Percentiles rank a stretch among this genome's conserved stretches.
phyloP scores from a whole-genome alignment of 2,329 filamentous ascomycete species.

The Aspergillus spinulosporus region DNA sequence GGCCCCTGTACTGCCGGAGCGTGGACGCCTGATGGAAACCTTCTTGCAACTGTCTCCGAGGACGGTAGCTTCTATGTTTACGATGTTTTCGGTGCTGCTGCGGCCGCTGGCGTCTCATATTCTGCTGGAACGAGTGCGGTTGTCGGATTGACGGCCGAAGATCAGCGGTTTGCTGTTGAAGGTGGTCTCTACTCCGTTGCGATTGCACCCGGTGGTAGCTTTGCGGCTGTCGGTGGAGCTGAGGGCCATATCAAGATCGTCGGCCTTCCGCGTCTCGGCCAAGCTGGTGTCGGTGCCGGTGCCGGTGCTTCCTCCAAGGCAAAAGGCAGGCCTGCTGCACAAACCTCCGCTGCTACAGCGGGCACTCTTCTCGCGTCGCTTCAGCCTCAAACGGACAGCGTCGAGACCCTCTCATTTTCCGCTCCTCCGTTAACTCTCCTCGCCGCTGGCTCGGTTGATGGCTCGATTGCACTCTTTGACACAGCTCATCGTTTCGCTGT shows the following conservation, averaged over 20 bases:
- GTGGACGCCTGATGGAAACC: constrained; percentile 83
- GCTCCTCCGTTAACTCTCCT: constrained; percentile 61
- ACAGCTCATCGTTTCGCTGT: constrained; percentile 81
- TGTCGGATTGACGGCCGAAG: constrained; percentile 72
- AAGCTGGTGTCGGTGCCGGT: constrained; percentile 39
- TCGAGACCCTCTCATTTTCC: constrained; percentile 72
- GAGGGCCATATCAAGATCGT: constrained; percentile 83
- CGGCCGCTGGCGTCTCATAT: constrained; percentile 61
- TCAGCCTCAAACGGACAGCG: constrained; percentile 73
- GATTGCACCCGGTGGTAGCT: constrained; percentile 73
- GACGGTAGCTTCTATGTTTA: constrained; percentile 88
- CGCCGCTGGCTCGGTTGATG: constrained; percentile 65
- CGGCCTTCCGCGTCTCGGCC: constrained; percentile 68
- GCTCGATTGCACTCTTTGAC: constrained; percentile 80
- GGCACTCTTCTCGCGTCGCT: constrained; percentile 79
- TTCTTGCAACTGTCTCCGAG: constrained; percentile 86
- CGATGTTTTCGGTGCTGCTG: constrained; percentile 82
- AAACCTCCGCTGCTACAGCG: constrained; percentile 48
- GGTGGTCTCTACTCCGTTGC: constrained; percentile 89
- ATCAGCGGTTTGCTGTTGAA: constrained; percentile 89
- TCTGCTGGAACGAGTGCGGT: constrained; percentile 63
- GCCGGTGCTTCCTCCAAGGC: constrained; percentile 40
- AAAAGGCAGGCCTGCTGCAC: constrained; percentile 48
- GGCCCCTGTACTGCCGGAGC: constrained; percentile 81
- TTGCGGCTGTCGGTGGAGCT: constrained; percentile 84